phyloP scores from a whole-genome alignment of 2,329 filamentous ascomycete species.

The Botryotinia narcissicola region DNA sequence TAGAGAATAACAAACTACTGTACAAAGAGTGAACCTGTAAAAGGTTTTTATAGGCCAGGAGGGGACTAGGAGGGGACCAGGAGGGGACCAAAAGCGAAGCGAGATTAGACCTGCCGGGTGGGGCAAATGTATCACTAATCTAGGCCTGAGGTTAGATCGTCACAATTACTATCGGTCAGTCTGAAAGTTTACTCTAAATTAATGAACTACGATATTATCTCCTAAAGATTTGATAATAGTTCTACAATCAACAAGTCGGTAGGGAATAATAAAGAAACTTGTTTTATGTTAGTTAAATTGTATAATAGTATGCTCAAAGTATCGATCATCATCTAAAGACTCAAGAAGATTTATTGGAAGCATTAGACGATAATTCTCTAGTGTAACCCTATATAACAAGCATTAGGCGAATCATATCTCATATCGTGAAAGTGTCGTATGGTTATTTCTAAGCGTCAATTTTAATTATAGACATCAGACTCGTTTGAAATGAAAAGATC shows the following conservation, averaged over 20 bases:
- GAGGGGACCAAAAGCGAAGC: too few species aligned
- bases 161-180: too few species aligned
- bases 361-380: fast-evolving
- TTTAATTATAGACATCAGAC: fast-evolving
- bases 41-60: too few species aligned
- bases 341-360: background rate
- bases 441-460: background rate
- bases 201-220: background rate
- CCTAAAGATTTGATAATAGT: background rate
- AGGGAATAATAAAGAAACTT: fast-evolving
- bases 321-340: fast-evolving
- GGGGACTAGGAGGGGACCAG: too few species aligned
- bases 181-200: background rate
- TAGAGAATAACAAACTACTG: too few species aligned
- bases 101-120: too few species aligned
- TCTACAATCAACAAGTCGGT: fast-evolving
- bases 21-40: too few species aligned
- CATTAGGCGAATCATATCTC: fast-evolving
- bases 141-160: too few species aligned
- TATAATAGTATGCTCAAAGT: background rate
- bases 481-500: fast-evolving
- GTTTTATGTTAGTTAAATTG: fast-evolving
- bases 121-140: too few species aligned
- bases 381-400: fast-evolving
- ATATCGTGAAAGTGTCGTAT: background rate